Percentiles rank a stretch among this genome's conserved stretches.
Evolutionary conservation across 148 eudicot genomes (phyloP).

Genomic region (Agrostemma githago): DNA sequence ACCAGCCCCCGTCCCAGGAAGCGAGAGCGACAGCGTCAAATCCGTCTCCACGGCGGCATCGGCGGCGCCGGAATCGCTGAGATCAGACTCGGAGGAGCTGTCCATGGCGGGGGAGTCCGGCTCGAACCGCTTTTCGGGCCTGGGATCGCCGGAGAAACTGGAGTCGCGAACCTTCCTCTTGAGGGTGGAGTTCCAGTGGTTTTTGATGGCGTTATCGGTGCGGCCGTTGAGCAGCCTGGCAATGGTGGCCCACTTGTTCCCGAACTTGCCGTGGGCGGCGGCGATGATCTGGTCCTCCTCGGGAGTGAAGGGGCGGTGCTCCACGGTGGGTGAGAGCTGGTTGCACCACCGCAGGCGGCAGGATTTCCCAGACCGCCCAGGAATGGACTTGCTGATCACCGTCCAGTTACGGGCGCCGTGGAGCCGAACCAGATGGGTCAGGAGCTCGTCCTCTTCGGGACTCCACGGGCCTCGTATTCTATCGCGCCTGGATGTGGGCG

Average conservation of each 20-base stretch:
- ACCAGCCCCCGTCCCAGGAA: constrained; percentile 19
- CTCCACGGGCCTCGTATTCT: constrained; percentile 74
- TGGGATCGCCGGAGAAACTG: constrained; percentile 21
- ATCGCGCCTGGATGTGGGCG: constrained; percentile 13
- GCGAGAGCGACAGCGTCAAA: constrained; percentile 40
- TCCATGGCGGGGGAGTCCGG: constrained; percentile 14
- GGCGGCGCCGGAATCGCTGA: constrained; percentile 32
- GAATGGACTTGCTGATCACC: constrained; percentile 41
- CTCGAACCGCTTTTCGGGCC: constrained; percentile 30
- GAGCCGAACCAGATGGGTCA: constrained; percentile 35
- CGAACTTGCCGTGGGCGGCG: constrained; percentile 38
- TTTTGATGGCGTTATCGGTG: constrained; percentile 69
- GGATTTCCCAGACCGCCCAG: constrained; percentile 63
- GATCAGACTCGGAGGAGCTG: constrained; percentile 39
- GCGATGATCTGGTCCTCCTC: constrained; percentile 56
- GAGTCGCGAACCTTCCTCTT: constrained; percentile 37
- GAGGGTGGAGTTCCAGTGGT: constrained; percentile 75
- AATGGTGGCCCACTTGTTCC: constrained; percentile 70
- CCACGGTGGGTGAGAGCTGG: constrained; percentile 67
- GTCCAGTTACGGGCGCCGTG: constrained; percentile 66
- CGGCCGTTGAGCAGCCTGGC: constrained; percentile 53
- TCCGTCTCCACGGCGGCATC: background rate
- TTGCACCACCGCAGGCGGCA: constrained; percentile 75
- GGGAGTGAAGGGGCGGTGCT: constrained; percentile 45
- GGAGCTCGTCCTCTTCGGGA: constrained; percentile 46